Evolutionary conservation across 441 rosid species (phyloP).

Genomic region (Daphne laureola): DNA sequence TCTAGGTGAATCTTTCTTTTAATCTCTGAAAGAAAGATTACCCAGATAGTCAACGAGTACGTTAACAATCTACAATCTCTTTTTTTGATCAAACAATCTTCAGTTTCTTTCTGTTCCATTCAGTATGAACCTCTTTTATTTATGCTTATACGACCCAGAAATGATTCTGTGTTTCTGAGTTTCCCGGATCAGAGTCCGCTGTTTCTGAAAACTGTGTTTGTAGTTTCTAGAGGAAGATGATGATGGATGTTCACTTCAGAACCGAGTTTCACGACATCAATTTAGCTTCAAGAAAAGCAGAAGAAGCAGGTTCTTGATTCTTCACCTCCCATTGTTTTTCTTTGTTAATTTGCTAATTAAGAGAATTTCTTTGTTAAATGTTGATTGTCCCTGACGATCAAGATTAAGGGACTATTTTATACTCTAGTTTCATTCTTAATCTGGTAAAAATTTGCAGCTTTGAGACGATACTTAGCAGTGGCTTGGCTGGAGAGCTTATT

Average conservation of each 20-base stretch:
- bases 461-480: constrained; percentile 62
- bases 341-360: too few relatives aligned
- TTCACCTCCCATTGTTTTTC: too few relatives aligned
- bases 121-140: too few relatives aligned
- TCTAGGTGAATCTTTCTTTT: constrained; percentile 1
- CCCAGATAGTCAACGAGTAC: constrained; percentile 16
- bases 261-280: constrained; percentile 44
- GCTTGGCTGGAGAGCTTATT: constrained; percentile 65
- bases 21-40: constrained; percentile 1
- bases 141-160: too few relatives aligned
- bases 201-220: constrained; percentile 6
- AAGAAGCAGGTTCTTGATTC: constrained; percentile 59
- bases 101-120: neutral
- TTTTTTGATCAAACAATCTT: neutral
- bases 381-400: too few relatives aligned
- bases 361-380: too few relatives aligned
- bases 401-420: too few relatives aligned
- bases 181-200: too few relatives aligned
- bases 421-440: too few relatives aligned
- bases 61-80: constrained; percentile 1
- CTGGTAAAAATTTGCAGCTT: constrained; percentile 32
- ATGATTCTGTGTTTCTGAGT: too few relatives aligned
- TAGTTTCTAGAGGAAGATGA: constrained; percentile 12
- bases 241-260: constrained; percentile 47
- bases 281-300: constrained; percentile 84